phyloP scores from a whole-genome alignment of 768 basidiomycete species.

The Cyclocybe aegerita region DNA sequence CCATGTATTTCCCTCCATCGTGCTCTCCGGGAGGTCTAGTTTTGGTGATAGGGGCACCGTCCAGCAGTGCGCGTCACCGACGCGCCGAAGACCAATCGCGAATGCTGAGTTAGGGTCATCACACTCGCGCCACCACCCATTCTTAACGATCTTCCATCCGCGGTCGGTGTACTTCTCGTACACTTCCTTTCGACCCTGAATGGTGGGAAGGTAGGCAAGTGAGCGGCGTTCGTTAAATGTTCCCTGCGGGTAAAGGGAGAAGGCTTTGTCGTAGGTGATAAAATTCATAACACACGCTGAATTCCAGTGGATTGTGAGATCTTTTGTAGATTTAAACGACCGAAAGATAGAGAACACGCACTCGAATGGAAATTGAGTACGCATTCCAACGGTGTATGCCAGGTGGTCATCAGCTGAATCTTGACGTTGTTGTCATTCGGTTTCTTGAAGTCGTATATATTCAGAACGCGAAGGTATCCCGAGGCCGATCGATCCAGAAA shows the following conservation, averaged over 20 bases:
- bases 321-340: background rate
- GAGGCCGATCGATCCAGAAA: slow-evolving; percentile 9
- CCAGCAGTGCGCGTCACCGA: slow-evolving; percentile 30
- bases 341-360: slow-evolving; percentile 19
- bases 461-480: slow-evolving; percentile 19
- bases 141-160: slow-evolving; percentile 29
- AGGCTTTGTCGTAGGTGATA: slow-evolving; percentile 38
- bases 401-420: slow-evolving; percentile 39
- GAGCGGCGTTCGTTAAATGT: slow-evolving; percentile 31
- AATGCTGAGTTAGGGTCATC: slow-evolving; percentile 16
- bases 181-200: slow-evolving; percentile 5
- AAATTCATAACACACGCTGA: slow-evolving; percentile 45
- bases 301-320: background rate
- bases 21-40: slow-evolving; percentile 8
- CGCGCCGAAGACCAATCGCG: slow-evolving; percentile 20
- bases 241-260: slow-evolving; percentile 38
- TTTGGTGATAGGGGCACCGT: slow-evolving; percentile 21
- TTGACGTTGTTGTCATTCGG: slow-evolving; percentile 14
- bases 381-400: slow-evolving; percentile 26
- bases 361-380: slow-evolving; percentile 47
- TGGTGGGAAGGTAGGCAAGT: background rate
- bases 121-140: background rate
- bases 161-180: slow-evolving; percentile 33
- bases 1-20: slow-evolving; percentile 8
- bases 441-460: slow-evolving; percentile 29